Percentiles rank a stretch among this genome's conserved stretches.
These are phyloP conservation scores for Podila epigama DNA, from an alignment of 192 early-diverging fungal species.

Conservation along the genomic window DNA sequence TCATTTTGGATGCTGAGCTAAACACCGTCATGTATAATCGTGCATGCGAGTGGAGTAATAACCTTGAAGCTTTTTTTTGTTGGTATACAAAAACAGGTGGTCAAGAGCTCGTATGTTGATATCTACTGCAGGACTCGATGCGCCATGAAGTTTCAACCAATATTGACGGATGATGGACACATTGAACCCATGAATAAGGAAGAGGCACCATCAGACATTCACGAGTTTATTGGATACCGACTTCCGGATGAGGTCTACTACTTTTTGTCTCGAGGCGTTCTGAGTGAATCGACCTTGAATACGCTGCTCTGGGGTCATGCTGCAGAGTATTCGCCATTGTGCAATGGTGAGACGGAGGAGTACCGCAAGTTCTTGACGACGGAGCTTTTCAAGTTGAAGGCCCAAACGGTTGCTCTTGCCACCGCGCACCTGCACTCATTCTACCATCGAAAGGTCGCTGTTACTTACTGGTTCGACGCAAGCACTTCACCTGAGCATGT, in stretches of 20 bases:
- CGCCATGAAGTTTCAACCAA: constrained; percentile 73
- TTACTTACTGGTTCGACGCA: constrained; percentile 66
- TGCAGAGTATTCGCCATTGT: constrained; percentile 74
- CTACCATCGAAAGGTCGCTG: constrained; percentile 70
- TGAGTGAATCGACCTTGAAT: constrained; percentile 63
- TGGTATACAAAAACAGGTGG: constrained; percentile 13
- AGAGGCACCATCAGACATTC: constrained; percentile 77
- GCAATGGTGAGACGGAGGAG: constrained; percentile 83
- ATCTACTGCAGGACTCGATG: constrained; percentile 74
- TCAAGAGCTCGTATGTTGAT: constrained; percentile 73
- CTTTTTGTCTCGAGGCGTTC: constrained; percentile 69
- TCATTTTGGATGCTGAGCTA: neutral
- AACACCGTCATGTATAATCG: neutral
- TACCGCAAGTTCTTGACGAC: constrained; percentile 68
- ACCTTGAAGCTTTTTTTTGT: neutral
- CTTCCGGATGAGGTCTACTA: constrained; percentile 76
- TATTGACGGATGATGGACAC: constrained; percentile 73
- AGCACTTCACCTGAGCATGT: constrained; percentile 54
- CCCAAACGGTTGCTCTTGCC: constrained; percentile 63
- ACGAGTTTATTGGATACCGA: constrained; percentile 82
- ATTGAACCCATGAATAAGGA: constrained; percentile 70
- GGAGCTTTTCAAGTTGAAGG: constrained; percentile 65
- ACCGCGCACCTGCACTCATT: constrained; percentile 68
- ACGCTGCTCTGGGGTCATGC: constrained; percentile 69
- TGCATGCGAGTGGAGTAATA: too few species aligned